Percentiles rank a stretch among this genome's conserved stretches.
Conservation (phyloP, 2,329 filamentous ascomycete species). For the Hypoxylon sp. region DNA sequence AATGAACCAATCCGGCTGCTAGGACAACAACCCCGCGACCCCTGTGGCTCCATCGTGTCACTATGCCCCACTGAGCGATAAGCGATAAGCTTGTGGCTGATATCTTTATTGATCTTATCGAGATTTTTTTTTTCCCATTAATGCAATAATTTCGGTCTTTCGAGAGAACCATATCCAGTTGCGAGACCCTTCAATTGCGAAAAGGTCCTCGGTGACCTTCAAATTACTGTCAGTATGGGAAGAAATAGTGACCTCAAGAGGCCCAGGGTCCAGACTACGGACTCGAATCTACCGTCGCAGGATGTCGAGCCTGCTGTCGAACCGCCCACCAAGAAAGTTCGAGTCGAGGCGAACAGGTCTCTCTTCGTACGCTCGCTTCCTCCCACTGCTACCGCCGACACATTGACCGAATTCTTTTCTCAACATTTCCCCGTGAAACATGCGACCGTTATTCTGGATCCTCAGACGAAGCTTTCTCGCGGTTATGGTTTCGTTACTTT, state of each 20-base stretch:
- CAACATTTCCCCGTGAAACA: conserved; percentile 95
- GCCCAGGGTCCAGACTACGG: conserved; percentile 29
- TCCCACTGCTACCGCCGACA: conserved; percentile 80
- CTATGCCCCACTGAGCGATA: conserved; percentile 4
- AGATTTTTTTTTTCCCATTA: conserved; percentile 1
- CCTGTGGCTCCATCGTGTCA: background rate
- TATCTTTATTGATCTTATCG: background rate
- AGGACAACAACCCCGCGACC: conserved; percentile 20
- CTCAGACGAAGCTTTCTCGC: conserved; percentile 85
- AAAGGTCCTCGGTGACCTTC: background rate
- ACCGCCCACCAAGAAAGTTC: conserved; percentile 65
- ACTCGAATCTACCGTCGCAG: conserved; percentile 29
- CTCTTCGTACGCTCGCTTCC: conserved; percentile 94
- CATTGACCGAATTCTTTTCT: conserved; percentile 89
- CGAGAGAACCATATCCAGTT: background rate
- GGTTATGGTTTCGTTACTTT: conserved; percentile 98
- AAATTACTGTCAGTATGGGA: conserved; percentile 36
- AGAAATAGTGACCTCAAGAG: conserved; percentile 43
- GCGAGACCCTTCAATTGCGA: background rate
- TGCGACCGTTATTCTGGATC: conserved; percentile 90
- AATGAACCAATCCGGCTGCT: conserved; percentile 36
- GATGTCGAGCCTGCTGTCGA: conserved; percentile 45
- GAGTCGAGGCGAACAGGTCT: conserved; percentile 73
- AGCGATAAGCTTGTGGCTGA: background rate
- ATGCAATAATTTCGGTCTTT: background rate